A percentile compares a stretch with the other conserved stretches of the same genome.
Evolutionary conservation across 768 basidiomycete species (phyloP).

Genomic region (Trametes punicea): DNA sequence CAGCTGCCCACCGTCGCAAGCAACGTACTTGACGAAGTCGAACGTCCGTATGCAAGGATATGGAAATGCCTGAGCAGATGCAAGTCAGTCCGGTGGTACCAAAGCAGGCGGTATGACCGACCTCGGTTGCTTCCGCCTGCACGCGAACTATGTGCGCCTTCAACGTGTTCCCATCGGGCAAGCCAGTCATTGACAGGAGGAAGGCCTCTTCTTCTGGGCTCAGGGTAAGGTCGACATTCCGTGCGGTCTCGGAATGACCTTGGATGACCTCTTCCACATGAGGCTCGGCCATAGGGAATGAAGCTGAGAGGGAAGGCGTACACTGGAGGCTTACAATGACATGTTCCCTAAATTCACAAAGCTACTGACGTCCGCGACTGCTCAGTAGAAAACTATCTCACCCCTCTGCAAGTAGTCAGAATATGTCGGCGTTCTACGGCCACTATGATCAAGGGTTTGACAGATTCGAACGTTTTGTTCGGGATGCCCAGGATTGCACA

Average conservation of each 20-base stretch:
- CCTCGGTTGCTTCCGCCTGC: neutral
- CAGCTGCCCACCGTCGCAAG: too few relatives aligned
- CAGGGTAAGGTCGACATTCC: neutral
- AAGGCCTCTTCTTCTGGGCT: neutral
- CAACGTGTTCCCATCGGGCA: neutral
- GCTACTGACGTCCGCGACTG: too few relatives aligned
- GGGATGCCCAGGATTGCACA: too few relatives aligned
- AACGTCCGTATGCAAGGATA: slow-evolving; percentile 33
- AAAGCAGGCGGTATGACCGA: neutral
- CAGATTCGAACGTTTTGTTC: too few relatives aligned
- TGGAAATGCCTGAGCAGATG: slow-evolving; percentile 25
- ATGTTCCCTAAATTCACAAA: too few relatives aligned
- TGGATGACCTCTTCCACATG: neutral
- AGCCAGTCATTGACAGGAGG: neutral
- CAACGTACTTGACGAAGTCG: slow-evolving; percentile 23
- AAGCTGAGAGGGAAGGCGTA: neutral
- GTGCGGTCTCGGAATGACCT: neutral
- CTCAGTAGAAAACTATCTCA: too few relatives aligned
- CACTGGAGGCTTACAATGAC: too few relatives aligned
- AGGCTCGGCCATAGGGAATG: neutral
- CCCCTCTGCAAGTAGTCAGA: too few relatives aligned
- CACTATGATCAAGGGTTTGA: too few relatives aligned
- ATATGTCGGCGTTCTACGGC: too few relatives aligned
- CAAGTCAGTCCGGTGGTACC: neutral
- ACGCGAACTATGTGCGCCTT: neutral